Evolutionary conservation across 2,329 filamentous ascomycete species (phyloP).

Genomic region (Aspergillus hiratsukae): DNA sequence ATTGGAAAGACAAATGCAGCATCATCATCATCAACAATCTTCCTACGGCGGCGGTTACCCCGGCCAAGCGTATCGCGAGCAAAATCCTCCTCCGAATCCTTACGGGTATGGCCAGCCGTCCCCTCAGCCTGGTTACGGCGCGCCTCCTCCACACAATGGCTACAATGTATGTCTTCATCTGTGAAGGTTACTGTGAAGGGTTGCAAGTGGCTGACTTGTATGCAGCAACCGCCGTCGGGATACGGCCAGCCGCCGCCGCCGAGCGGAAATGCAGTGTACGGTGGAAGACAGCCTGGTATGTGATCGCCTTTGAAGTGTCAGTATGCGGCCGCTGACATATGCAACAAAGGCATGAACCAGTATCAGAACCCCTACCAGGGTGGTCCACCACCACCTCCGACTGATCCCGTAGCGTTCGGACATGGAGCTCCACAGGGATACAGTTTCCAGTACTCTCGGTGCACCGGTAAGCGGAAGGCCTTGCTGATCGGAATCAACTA

Average conservation of each 20-base stretch:
- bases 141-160: slow-evolving; percentile 26
- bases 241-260: slow-evolving; percentile 31
- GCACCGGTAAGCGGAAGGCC: slow-evolving; percentile 82
- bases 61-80: slow-evolving; percentile 36
- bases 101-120: slow-evolving; percentile 46
- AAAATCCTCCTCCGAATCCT: slow-evolving; percentile 35
- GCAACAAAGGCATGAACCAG: not conserved
- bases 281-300: slow-evolving; percentile 38
- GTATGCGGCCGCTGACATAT: slow-evolving; percentile 3
- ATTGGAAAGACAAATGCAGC: slow-evolving; percentile 24
- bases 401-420: slow-evolving; percentile 67
- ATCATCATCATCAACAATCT: slow-evolving; percentile 30
- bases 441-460: slow-evolving; percentile 85
- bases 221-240: slow-evolving; percentile 23
- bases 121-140: slow-evolving; percentile 29
- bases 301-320: not conserved
- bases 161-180: slow-evolving; percentile 33
- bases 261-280: slow-evolving; percentile 34
- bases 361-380: slow-evolving; percentile 53
- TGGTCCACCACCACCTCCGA: slow-evolving; percentile 63
- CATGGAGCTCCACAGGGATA: slow-evolving; percentile 75
- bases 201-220: slow-evolving; percentile 11
- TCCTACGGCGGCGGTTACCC: slow-evolving; percentile 35
- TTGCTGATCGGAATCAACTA: slow-evolving; percentile 95
- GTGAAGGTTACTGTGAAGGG: not conserved